Percentiles rank a stretch among this genome's conserved stretches.
Evolutionary conservation across 441 rosid species (phyloP).

Genomic region (Arabidopsis lyrata): DNA sequence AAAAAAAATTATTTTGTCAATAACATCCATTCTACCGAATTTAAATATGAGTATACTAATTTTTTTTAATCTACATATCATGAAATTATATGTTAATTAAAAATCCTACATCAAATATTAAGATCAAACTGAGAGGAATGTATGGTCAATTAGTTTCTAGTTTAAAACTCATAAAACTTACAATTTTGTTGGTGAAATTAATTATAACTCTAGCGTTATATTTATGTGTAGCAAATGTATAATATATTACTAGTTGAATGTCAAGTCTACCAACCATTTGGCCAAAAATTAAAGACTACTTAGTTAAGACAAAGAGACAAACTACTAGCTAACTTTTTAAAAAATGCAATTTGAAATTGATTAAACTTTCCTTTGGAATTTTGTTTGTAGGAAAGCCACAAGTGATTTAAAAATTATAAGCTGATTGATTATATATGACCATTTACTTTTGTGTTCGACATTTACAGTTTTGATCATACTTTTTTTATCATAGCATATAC

Average conservation of each 20-base stretch:
- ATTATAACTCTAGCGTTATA: not conserved
- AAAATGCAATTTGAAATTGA: conserved; percentile 34
- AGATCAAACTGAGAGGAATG: not conserved
- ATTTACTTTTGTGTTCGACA: conserved; percentile 6
- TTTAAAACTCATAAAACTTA: not conserved
- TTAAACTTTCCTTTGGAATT: conserved; percentile 24
- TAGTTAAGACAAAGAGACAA: conserved; percentile 41
- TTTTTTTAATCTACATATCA: too few relatives aligned
- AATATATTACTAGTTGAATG: conserved; percentile 29
- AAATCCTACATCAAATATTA: too few relatives aligned
- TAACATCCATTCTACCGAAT: too few relatives aligned
- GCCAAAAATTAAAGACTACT: conserved; percentile 20
- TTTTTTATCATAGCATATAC: not conserved
- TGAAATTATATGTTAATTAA: too few relatives aligned
- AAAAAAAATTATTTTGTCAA: too few relatives aligned
- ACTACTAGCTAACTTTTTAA: not conserved
- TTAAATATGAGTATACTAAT: too few relatives aligned
- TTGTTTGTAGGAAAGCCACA: conserved; percentile 19
- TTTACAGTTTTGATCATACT: not conserved
- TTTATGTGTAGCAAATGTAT: not conserved
- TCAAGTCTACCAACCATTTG: conserved; percentile 37
- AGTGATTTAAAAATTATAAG: conserved; percentile 8
- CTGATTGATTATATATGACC: conserved; percentile 3
- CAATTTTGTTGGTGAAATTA: not conserved
- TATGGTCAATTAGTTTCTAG: not conserved